These are phyloP conservation scores for Silene coronaria DNA, from an alignment of 179 eudicot genomes.

Conservation along the genomic window DNA sequence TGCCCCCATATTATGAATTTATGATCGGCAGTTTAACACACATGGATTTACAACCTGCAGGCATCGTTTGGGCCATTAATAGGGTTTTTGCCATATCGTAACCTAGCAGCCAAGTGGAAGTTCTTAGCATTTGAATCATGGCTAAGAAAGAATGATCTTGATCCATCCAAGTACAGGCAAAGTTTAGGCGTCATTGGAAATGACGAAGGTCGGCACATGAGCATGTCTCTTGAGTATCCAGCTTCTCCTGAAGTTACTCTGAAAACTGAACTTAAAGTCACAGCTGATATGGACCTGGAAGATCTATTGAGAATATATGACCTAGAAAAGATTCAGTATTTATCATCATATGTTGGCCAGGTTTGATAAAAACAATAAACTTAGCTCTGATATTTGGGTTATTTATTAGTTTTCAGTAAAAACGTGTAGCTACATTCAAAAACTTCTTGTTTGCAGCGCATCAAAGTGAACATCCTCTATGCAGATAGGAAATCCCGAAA, in stretches of 20 bases:
- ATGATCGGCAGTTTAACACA: background rate
- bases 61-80: constrained; percentile 79
- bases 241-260: constrained; percentile 23
- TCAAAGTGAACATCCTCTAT: constrained; percentile 57
- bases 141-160: constrained; percentile 78
- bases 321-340: constrained; percentile 67
- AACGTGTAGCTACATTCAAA: constrained; percentile 5
- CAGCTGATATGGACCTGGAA: constrained; percentile 65
- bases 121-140: constrained; percentile 91
- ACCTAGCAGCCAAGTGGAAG: constrained; percentile 74
- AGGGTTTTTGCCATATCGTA: constrained; percentile 92
- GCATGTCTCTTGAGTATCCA: constrained; percentile 29
- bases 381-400: background rate
- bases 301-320: constrained; percentile 75
- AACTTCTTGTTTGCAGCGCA: constrained; percentile 43
- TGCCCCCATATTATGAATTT: background rate
- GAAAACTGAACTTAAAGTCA: constrained; percentile 35
- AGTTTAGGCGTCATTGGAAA: constrained; percentile 56
- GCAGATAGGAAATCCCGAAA: constrained; percentile 71
- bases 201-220: constrained; percentile 32
- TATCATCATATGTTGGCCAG: constrained; percentile 91
- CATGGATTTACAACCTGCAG: constrained; percentile 30
- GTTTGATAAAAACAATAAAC: constrained; percentile 33
- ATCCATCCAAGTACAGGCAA: constrained; percentile 68
- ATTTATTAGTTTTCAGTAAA: background rate